Evolutionary conservation across 176 grass and related monocot genomes (phyloP).

Genomic region (Dactylis glomerata): DNA sequence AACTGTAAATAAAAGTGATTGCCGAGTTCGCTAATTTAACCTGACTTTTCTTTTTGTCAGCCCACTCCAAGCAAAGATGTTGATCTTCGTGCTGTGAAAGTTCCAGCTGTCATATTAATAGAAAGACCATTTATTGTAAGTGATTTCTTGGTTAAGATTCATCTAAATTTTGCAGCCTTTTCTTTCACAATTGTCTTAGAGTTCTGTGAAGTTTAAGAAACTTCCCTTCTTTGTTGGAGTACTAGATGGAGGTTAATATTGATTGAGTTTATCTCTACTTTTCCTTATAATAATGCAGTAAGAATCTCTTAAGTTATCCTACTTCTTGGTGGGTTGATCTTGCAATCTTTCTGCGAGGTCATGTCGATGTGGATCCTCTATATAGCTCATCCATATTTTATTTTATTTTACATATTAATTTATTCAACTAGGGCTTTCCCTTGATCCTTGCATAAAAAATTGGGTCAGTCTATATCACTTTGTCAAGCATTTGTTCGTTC

Average conservation of each 20-base stretch:
- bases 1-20: background rate
- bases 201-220: background rate
- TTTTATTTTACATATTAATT: background rate
- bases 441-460: background rate
- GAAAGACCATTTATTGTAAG: slow-evolving; percentile 86
- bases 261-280: background rate
- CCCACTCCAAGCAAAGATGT: slow-evolving; percentile 71
- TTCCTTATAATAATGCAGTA: background rate
- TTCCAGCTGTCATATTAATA: slow-evolving; percentile 66
- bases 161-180: background rate
- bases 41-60: slow-evolving; percentile 51
- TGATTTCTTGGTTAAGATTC: slow-evolving; percentile 9
- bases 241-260: slow-evolving; percentile 3
- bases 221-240: background rate
- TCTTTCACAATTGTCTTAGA: background rate
- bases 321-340: background rate
- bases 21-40: background rate
- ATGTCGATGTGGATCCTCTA: background rate
- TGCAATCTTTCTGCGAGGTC: background rate
- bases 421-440: background rate
- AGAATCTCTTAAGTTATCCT: slow-evolving; percentile 6
- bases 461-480: background rate
- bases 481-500: background rate
- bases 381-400: background rate
- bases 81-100: slow-evolving; percentile 56